Evolutionary conservation across 1,139 yeast genomes (phyloP), one percentile per base, ranked within the genome.

Genomic region (Dujonia santamariae): DNA sequence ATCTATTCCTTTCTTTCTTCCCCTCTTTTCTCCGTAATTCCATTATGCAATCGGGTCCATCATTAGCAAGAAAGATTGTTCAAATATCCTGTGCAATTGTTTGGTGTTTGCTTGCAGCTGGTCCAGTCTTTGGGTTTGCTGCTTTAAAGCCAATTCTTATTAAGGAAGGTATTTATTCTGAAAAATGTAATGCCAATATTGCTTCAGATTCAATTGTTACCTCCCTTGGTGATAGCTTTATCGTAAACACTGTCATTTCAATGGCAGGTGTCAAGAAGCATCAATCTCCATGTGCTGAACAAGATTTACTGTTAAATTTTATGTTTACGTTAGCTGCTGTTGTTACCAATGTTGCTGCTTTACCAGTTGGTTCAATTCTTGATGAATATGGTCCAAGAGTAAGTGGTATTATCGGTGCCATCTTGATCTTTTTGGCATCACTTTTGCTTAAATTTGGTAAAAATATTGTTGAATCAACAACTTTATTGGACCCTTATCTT

Each of bases 401-500:
- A 7, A 65, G 75, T 47, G 74, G 74, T 4, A 50, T 67, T 21
- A 49, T 65, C 22, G 74, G 75, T 1, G 67, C 73, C 0, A 35
- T 39, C 9, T 64, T 63, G 46, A 51, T 67, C 32, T 65, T 59
- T 38, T 35, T 59, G 32, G 72, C 67, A 4, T 60, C 65, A 41
- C 50, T 58, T 36, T 51, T 61, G n/a, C 67, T 68, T 43, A 67
- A 65, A 17, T 58, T 48, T 43, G 60, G 67, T 24, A 45, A 48
- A 13, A 25, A 16, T 9, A 23, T 36, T 14, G 30, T 19, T 13
- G 22, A 6, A 18, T 7, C 6, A n/a, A 7, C 23, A n/a, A 7
- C 22, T 17, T 27, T 27, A 7, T 47, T 78, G 30, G 95, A 85
- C 50, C 76, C 79, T 4, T 84, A 79, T 53, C 53, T 80, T 23